A percentile compares a stretch with the other conserved stretches of the same genome.
These are phyloP conservation scores for Blastobotrys terrestris DNA, from an alignment of 805 yeast genomes.

Conservation along the genomic window DNA sequence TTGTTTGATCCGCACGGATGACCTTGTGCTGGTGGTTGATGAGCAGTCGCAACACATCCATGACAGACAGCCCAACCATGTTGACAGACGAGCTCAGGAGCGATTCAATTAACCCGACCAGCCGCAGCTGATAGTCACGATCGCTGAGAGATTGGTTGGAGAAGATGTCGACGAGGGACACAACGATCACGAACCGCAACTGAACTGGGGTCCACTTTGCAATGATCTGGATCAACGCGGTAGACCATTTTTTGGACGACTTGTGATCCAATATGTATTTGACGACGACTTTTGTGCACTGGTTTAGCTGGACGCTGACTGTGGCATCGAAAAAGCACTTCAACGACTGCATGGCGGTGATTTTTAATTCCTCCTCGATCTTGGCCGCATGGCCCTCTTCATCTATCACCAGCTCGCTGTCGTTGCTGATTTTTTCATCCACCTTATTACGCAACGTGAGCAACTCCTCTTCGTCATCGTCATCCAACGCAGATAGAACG, in stretches of 20 bases:
- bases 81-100: conserved; percentile 67
- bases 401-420: conserved; percentile 7
- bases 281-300: conserved; percentile 49
- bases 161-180: conserved; percentile 38
- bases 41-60: conserved; percentile 60
- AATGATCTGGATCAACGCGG: conserved; percentile 52
- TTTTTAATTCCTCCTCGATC: conserved; percentile 9
- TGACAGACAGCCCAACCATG: conserved; percentile 79
- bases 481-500: conserved; percentile 15
- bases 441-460: not conserved
- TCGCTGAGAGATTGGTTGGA: conserved; percentile 14
- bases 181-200: conserved; percentile 57
- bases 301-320: conserved; percentile 52
- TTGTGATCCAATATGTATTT: conserved; percentile 35
- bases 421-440: not conserved
- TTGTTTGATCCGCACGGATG: conserved; percentile 2
- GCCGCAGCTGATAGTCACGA: conserved; percentile 32
- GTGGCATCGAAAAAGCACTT: conserved; percentile 58
- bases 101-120: conserved; percentile 45
- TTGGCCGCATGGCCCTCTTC: conserved; percentile 30
- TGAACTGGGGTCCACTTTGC: conserved; percentile 79
- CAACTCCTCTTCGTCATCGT: conserved; percentile 1
- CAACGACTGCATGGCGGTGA: conserved; percentile 36
- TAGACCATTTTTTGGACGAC: conserved; percentile 41
- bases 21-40: conserved; percentile 27